Percentiles rank a stretch among this genome's conserved stretches.
phyloP scores from a whole-genome alignment of 2,329 filamentous ascomycete genomes.

The Aspergillus ochraceus region DNA sequence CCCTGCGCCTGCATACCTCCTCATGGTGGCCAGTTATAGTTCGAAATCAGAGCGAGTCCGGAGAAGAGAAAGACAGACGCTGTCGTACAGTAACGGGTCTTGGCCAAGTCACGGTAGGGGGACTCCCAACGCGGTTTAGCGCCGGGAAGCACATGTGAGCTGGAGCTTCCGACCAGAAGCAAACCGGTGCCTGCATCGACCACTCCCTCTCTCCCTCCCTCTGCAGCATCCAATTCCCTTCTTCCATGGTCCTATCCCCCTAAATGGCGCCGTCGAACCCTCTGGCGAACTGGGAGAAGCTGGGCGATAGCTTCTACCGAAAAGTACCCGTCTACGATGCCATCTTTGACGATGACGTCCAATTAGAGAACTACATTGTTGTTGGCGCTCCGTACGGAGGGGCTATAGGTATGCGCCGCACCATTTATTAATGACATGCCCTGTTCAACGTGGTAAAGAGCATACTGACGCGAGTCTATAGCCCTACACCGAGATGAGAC shows the following conservation, averaged over 20 bases:
- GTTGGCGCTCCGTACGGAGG: conserved; percentile 90
- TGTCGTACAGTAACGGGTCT: not conserved
- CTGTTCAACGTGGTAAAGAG: conserved; percentile 1
- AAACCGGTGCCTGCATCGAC: not conserved
- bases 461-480: conserved; percentile 35
- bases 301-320: conserved; percentile 92
- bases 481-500: conserved; percentile 85
- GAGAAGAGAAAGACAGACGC: not conserved
- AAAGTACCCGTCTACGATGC: conserved; percentile 91
- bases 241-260: not conserved
- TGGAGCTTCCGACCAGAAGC: conserved; percentile 4
- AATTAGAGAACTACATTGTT: conserved; percentile 92
- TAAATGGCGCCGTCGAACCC: conserved; percentile 57
- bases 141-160: conserved; percentile 16
- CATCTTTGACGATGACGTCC: conserved; percentile 88
- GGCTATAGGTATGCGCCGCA: conserved; percentile 70
- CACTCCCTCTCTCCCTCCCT: conserved; percentile 4
- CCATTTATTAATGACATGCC: not conserved
- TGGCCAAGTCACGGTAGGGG: not conserved
- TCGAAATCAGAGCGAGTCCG: not conserved
- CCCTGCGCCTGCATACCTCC: not conserved
- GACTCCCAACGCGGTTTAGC: conserved; percentile 13
- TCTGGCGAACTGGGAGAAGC: conserved; percentile 89
- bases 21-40: not conserved
- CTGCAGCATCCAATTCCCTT: not conserved